Percentiles rank a stretch among this genome's conserved stretches.
These are phyloP conservation scores for Chalciporus sp. DNA, from an alignment of 1,284 basidiomycete genomes.

Conservation along the genomic window DNA sequence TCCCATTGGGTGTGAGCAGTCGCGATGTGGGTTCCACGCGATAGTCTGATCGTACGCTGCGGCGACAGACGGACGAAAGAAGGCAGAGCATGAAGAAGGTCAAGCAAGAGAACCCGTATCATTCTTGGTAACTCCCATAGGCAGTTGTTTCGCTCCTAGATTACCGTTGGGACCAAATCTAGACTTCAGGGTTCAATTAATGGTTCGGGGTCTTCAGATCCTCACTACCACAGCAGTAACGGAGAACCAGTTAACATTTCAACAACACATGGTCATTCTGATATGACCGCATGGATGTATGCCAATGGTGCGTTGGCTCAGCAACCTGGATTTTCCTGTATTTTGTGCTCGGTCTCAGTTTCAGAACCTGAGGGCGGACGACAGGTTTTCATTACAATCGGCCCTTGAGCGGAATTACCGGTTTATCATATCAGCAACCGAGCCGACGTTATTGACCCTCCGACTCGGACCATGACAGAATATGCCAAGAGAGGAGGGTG, in stretches of 20 bases:
- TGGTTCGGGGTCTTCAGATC: neutral
- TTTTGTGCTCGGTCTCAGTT: too few species aligned
- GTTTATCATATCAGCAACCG: neutral
- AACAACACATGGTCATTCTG: too few species aligned
- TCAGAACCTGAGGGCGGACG: too few species aligned
- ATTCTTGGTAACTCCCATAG: slow-evolving; percentile 2
- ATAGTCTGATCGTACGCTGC: slow-evolving; percentile 11
- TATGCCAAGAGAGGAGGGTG: slow-evolving; percentile 4
- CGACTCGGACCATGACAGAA: too few species aligned
- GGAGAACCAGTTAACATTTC: neutral
- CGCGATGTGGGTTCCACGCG: slow-evolving; percentile 9
- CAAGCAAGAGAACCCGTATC: slow-evolving; percentile 1
- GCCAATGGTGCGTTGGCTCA: too few species aligned
- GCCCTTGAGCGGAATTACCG: slow-evolving; percentile 31
- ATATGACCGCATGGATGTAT: too few species aligned
- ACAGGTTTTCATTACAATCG: slow-evolving; percentile 2
- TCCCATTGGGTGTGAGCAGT: slow-evolving; percentile 8
- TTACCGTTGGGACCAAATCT: slow-evolving; percentile 3
- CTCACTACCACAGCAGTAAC: neutral
- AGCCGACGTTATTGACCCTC: neutral
- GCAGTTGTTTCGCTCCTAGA: neutral
- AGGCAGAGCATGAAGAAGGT: slow-evolving; percentile 12
- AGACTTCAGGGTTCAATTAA: slow-evolving; percentile 20
- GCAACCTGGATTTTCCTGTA: too few species aligned
- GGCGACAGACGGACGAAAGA: slow-evolving; percentile 20